phyloP scores from a whole-genome alignment of 148 eudicot species.

The Rhododendron griersonianum region DNA sequence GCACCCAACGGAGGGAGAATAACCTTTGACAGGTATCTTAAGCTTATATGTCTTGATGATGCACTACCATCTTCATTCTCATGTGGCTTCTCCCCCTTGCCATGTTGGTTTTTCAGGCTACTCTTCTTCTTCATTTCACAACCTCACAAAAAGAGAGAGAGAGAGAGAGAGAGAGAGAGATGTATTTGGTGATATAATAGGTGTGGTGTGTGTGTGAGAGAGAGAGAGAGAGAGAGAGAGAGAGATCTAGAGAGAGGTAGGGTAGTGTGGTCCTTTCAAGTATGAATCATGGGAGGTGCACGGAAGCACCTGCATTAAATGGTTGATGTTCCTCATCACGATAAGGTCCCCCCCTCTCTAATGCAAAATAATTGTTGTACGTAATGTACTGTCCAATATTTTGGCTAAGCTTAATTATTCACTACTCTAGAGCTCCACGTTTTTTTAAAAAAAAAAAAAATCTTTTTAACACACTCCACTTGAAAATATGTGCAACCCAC shows the following conservation, averaged over 20 bases:
- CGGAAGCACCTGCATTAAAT: constrained; percentile 1
- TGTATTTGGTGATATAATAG: background rate
- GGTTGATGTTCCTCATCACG: background rate
- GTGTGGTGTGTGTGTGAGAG: background rate
- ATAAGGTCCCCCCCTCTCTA: background rate
- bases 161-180: constrained; percentile 3
- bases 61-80: constrained; percentile 11
- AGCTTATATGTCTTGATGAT: constrained; percentile 16
- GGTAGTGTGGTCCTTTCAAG: background rate
- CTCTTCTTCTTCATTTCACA: background rate
- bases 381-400: background rate
- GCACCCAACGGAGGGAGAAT: constrained; percentile 51
- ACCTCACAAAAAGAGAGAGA: background rate
- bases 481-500: too few relatives aligned
- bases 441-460: too few relatives aligned
- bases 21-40: constrained; percentile 41
- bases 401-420: background rate
- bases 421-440: too few relatives aligned
- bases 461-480: too few relatives aligned
- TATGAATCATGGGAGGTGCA: background rate
- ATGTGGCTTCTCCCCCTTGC: background rate
- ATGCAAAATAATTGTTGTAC: background rate
- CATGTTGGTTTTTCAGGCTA: background rate
- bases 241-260: background rate
- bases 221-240: background rate